Conservation (phyloP, 2,329 filamentous ascomycete species). For the Xylariaceae sp. region DNA sequence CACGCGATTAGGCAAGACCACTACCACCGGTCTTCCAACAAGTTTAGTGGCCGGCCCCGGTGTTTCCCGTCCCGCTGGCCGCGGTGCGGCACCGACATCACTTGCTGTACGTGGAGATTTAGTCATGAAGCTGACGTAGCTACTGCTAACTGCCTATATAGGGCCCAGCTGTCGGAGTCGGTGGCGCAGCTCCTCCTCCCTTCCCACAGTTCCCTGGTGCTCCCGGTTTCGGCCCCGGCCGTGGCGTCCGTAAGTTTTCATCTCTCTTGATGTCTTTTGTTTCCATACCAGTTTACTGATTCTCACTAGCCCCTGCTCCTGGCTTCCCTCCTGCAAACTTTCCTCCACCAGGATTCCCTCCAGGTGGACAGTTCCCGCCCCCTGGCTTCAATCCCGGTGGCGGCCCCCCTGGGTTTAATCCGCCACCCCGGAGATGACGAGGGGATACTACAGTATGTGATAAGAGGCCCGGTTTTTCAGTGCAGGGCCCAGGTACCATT, state of each 20-base stretch:
- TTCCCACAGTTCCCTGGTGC: constrained; percentile 49
- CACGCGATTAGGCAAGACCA: constrained; percentile 74
- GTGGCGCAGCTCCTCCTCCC: constrained; percentile 58
- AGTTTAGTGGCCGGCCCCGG: constrained; percentile 79
- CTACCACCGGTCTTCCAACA: constrained; percentile 61
- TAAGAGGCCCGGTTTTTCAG: constrained; percentile 5
- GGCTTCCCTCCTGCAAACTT: constrained; percentile 36
- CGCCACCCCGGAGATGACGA: constrained; percentile 55
- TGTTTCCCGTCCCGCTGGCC: constrained; percentile 83
- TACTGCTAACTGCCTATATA: constrained; percentile 29
- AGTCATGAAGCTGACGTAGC: neutral
- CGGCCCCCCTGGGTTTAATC: constrained; percentile 66
- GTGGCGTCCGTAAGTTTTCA: constrained; percentile 48
- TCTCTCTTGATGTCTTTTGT: constrained; percentile 1
- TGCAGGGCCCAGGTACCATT: constrained; percentile 17
- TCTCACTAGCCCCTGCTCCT: constrained; percentile 23
- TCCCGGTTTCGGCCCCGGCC: constrained; percentile 44
- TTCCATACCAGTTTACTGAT: constrained; percentile 15
- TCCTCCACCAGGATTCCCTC: constrained; percentile 41
- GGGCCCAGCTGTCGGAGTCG: constrained; percentile 83
- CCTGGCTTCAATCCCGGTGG: constrained; percentile 47
- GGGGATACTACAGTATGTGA: constrained; percentile 9
- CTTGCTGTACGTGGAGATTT: constrained; percentile 56
- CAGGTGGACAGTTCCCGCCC: constrained; percentile 41
- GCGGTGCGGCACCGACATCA: constrained; percentile 70